phyloP scores from a whole-genome alignment of 1,139 yeast genomes.

The Diutina catenulata region DNA sequence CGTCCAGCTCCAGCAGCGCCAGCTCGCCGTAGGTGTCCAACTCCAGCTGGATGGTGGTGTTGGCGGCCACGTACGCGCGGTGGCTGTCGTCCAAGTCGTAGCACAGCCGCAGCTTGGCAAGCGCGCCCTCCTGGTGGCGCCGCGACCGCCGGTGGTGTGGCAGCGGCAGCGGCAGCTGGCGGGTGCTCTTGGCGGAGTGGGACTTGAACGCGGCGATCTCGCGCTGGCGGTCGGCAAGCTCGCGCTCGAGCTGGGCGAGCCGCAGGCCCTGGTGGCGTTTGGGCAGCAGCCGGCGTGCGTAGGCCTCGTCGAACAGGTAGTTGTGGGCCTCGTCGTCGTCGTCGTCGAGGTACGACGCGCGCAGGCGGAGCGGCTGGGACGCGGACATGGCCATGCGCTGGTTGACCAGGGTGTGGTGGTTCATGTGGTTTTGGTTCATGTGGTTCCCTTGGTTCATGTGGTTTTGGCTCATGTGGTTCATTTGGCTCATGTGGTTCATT shows the following conservation, averaged over 20 bases:
- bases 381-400: too few species aligned
- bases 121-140: constrained; percentile 3
- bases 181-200: neutral
- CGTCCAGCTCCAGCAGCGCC: neutral
- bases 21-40: neutral
- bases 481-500: too few species aligned
- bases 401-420: too few species aligned
- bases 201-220: constrained; percentile 22
- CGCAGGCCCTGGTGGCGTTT: neutral
- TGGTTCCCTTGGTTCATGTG: too few species aligned
- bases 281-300: constrained; percentile 6
- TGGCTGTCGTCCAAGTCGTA: constrained; percentile 7
- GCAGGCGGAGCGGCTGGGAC: neutral
- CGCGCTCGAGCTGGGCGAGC: constrained; percentile 3
- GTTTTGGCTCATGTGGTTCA: too few species aligned
- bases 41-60: neutral
- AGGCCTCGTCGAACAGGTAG: constrained; percentile 15
- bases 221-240: constrained; percentile 12
- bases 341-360: constrained; percentile 7
- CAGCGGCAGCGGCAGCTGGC: neutral
- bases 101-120: constrained; percentile 8
- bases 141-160: neutral
- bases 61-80: constrained; percentile 8
- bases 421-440: too few species aligned
- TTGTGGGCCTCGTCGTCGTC: constrained; percentile 16